Conservation (phyloP, 805 yeast species). For the Zygosaccharomyces bailii region DNA sequence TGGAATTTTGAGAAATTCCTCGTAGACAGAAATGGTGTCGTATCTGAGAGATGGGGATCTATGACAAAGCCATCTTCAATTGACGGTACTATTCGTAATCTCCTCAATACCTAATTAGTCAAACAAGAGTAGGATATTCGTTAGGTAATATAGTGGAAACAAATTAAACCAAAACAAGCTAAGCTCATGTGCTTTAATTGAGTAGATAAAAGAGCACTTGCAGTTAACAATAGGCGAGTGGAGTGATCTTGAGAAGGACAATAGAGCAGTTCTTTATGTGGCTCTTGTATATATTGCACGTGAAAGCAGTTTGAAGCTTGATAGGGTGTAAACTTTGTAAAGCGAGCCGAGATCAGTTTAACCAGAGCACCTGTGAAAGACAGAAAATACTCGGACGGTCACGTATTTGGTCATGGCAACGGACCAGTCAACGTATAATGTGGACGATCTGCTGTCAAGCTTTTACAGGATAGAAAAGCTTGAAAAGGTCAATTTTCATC, state of each 20-base stretch:
- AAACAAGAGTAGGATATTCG: not conserved
- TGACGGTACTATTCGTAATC: constrained; percentile 54
- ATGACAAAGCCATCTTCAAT: constrained; percentile 63
- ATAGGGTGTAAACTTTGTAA: constrained; percentile 3
- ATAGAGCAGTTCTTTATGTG: not conserved
- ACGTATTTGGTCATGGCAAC: constrained; percentile 9
- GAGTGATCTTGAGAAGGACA: too few species aligned
- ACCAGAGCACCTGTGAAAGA: not conserved
- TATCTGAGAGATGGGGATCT: constrained; percentile 62
- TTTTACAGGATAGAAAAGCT: constrained; percentile 31
- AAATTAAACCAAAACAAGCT: not conserved
- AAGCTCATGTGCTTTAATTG: not conserved
- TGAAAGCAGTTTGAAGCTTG: not conserved
- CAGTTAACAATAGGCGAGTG: not conserved
- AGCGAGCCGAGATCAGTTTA: not conserved
- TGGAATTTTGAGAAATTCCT: constrained; percentile 82
- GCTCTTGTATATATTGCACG: not conserved
- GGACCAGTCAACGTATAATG: constrained; percentile 18
- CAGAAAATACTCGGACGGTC: not conserved
- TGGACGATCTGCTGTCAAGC: constrained; percentile 32
- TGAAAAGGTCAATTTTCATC: constrained; percentile 34
- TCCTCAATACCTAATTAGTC: constrained; percentile 36
- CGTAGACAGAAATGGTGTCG: constrained; percentile 52
- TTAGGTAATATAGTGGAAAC: not conserved
- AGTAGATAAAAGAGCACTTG: not conserved